Conservation (phyloP, 805 yeast genomes). For the Starmerella ratchasimensis region DNA sequence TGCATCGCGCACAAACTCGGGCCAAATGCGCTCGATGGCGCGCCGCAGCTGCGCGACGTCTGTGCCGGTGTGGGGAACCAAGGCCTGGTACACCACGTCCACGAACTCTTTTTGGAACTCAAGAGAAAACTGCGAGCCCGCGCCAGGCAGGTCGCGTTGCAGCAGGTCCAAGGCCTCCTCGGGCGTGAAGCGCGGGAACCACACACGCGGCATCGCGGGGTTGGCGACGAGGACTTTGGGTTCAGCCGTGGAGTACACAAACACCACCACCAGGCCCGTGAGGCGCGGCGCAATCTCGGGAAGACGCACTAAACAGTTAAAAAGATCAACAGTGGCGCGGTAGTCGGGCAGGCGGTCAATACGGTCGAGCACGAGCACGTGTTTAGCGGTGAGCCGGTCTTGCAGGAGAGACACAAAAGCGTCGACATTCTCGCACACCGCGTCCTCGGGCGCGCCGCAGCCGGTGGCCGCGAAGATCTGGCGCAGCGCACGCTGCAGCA, state of each 20-base stretch:
- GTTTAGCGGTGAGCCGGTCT: constrained; percentile 28
- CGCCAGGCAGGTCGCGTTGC: neutral
- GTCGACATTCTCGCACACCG: constrained; percentile 32
- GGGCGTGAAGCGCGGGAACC: constrained; percentile 32
- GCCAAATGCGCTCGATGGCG: constrained; percentile 24
- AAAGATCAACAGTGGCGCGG: constrained; percentile 27
- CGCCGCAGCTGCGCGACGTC: constrained; percentile 25
- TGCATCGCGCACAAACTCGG: constrained; percentile 23
- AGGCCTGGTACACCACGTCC: constrained; percentile 33
- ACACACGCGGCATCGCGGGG: constrained; percentile 32
- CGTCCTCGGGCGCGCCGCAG: constrained; percentile 18
- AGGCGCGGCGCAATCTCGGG: constrained; percentile 30
- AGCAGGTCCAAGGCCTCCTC: constrained; percentile 30
- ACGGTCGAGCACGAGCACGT: constrained; percentile 38
- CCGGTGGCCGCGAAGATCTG: constrained; percentile 26
- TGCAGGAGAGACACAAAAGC: constrained; percentile 31
- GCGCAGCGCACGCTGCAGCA: constrained; percentile 35
- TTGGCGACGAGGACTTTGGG: constrained; percentile 32
- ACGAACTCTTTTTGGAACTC: constrained; percentile 33
- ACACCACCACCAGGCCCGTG: constrained; percentile 30
- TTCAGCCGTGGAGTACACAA: constrained; percentile 33
- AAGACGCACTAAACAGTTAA: constrained; percentile 31
- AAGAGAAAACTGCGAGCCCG: too few relatives aligned
- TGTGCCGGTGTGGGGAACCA: constrained; percentile 35
- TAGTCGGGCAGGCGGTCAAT: constrained; percentile 36